A percentile compares a stretch with the other conserved stretches of the same genome.
phyloP scores from a whole-genome alignment of 257 asterid genomes.

The Penstemon eatonii region DNA sequence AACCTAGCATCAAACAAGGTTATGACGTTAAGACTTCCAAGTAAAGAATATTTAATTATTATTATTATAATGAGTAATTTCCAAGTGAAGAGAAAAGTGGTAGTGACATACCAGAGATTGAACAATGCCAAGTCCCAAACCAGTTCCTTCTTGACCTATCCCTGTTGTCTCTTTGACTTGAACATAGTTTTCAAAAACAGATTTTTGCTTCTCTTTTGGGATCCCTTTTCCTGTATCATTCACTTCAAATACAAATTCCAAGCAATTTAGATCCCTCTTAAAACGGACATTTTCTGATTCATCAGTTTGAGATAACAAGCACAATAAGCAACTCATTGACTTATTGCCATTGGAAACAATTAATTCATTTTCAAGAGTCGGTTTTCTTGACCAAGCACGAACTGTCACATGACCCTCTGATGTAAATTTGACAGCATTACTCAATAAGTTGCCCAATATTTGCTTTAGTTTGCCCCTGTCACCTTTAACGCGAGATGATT shows the following conservation, averaged over 20 bases:
- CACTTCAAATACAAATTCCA: conserved; percentile 75
- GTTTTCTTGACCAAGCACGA: conserved; percentile 62
- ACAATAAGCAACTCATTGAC: conserved; percentile 26
- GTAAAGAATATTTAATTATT: no score
- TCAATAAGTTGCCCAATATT: conserved; percentile 61
- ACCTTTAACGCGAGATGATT: conserved; percentile 48
- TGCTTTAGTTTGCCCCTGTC: conserved; percentile 67
- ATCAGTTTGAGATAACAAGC: conserved; percentile 30
- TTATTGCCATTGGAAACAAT: conserved; percentile 30
- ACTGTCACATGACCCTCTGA: conserved; percentile 62
- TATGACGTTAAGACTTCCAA: no score
- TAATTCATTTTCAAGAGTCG: conserved; percentile 36
- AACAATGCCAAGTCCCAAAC: conserved; percentile 80
- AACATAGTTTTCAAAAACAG: conserved; percentile 76
- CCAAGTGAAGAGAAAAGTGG: neutral
- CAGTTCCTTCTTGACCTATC: conserved; percentile 61
- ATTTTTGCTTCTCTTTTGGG: conserved; percentile 59
- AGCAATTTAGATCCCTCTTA: conserved; percentile 40
- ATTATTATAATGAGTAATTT: no score
- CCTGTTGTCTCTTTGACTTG: conserved; percentile 60
- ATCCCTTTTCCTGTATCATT: conserved; percentile 80
- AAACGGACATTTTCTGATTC: conserved; percentile 30
- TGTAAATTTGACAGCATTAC: conserved; percentile 82
- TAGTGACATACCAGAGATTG: conserved; percentile 59
- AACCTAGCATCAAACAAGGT: conserved; percentile 38